Evolutionary conservation across 1,284 basidiomycete genomes (phyloP).

Genomic region (Fomitopsis palustris): DNA sequence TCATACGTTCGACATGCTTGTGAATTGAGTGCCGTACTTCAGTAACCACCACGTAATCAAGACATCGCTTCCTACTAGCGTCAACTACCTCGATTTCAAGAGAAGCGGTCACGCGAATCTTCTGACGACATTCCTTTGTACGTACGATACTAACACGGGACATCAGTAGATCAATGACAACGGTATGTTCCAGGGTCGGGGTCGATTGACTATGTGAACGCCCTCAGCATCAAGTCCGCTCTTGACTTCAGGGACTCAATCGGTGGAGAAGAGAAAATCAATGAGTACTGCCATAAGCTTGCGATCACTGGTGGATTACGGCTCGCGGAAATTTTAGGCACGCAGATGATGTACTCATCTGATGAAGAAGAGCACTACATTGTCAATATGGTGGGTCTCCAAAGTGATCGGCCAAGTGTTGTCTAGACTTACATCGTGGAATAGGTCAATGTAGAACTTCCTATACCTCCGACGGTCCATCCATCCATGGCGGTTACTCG

Average conservation of each 20-base stretch:
- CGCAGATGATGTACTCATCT: constrained; percentile 47
- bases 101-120: constrained; percentile 25
- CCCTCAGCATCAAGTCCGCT: constrained; percentile 51
- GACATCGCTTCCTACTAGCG: constrained; percentile 65
- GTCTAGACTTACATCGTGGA: neutral
- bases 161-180: neutral
- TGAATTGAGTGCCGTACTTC: neutral
- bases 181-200: constrained; percentile 50
- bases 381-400: constrained; percentile 56
- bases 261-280: constrained; percentile 80
- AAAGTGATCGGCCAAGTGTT: neutral
- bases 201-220: constrained; percentile 55
- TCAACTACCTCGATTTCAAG: constrained; percentile 40
- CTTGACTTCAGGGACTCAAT: constrained; percentile 73
- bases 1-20: constrained; percentile 6
- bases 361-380: constrained; percentile 57
- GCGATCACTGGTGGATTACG: constrained; percentile 67
- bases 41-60: constrained; percentile 77
- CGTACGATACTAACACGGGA: neutral
- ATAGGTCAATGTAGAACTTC: constrained; percentile 57
- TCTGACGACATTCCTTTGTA: constrained; percentile 20
- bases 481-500: constrained; percentile 22
- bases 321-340: constrained; percentile 61
- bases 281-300: constrained; percentile 67
- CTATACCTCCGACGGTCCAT: constrained; percentile 38